A percentile compares a stretch with the other conserved stretches of the same genome.
phyloP scores from a whole-genome alignment of 441 rosid genomes.

The Erysimum cheiri region DNA sequence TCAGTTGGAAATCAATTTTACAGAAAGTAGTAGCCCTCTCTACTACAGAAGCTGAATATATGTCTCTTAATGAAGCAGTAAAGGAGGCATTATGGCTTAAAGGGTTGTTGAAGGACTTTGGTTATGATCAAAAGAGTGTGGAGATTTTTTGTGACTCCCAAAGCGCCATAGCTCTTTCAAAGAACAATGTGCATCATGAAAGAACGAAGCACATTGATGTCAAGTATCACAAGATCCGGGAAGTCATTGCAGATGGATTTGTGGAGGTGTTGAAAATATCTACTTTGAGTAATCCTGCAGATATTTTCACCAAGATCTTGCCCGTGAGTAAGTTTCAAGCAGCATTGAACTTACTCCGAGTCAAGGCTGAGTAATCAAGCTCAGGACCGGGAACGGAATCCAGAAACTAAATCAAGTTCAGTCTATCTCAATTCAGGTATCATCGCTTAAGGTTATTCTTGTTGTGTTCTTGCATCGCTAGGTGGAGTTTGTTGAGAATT shows the following conservation, averaged over 20 bases:
- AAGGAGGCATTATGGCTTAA: neutral
- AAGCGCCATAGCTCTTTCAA: neutral
- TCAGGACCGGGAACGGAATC: neutral
- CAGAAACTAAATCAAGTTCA: too few relatives aligned
- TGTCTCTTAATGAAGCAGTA: neutral
- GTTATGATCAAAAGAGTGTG: neutral
- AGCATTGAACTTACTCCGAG: neutral
- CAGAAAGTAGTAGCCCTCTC: neutral
- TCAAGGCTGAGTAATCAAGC: neutral
- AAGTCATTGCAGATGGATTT: neutral
- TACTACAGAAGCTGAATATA: neutral
- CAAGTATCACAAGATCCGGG: neutral
- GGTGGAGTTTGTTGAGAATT: neutral
- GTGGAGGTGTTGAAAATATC: neutral
- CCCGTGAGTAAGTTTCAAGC: neutral
- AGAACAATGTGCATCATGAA: neutral
- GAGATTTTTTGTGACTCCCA: neutral
- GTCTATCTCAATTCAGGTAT: too few relatives aligned
- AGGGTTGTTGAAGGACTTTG: neutral
- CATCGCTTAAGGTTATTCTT: neutral
- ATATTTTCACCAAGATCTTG: neutral
- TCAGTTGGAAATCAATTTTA: neutral
- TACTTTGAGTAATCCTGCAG: neutral
- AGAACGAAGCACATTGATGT: neutral
- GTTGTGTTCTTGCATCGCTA: neutral